These are phyloP conservation scores for Eucalyptus marginata DNA, from an alignment of 345 rosid species.

Conservation along the genomic window DNA sequence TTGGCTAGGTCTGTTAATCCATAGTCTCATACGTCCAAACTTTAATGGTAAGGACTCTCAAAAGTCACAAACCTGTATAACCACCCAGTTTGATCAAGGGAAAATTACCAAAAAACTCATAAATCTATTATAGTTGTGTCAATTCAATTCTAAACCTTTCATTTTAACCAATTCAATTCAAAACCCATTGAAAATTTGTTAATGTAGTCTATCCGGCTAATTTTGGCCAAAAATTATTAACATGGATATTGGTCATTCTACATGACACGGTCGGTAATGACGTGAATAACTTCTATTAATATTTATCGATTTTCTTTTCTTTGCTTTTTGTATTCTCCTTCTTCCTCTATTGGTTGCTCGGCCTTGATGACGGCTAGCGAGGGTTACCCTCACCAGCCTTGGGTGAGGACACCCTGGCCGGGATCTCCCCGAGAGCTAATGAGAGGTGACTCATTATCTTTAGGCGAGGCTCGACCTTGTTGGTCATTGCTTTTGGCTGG, in stretches of 20 bases:
- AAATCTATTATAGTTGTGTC: no score
- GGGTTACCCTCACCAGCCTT: neutral
- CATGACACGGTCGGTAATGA: rapidly evolving
- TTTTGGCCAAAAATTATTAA: rapidly evolving
- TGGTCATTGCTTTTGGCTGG: rapidly evolving
- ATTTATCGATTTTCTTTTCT: no score
- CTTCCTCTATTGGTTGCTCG: rapidly evolving
- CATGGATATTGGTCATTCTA: rapidly evolving
- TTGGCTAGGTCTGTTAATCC: neutral
- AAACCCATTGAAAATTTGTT: neutral
- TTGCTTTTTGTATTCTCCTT: no score
- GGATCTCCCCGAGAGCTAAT: rapidly evolving
- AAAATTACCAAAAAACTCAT: no score
- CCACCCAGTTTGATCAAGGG: rapidly evolving
- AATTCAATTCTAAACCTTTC: rapidly evolving
- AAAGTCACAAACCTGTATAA: neutral
- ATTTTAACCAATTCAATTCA: no score
- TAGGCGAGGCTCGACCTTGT: rapidly evolving
- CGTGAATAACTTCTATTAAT: no score
- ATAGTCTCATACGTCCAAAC: neutral
- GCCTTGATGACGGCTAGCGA: neutral
- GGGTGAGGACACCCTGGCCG: neutral
- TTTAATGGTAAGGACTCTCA: neutral
- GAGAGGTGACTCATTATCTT: neutral
- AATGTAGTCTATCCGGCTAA: rapidly evolving